Conservation (phyloP, 257 asterid genomes). For the Henckelia pumila region DNA sequence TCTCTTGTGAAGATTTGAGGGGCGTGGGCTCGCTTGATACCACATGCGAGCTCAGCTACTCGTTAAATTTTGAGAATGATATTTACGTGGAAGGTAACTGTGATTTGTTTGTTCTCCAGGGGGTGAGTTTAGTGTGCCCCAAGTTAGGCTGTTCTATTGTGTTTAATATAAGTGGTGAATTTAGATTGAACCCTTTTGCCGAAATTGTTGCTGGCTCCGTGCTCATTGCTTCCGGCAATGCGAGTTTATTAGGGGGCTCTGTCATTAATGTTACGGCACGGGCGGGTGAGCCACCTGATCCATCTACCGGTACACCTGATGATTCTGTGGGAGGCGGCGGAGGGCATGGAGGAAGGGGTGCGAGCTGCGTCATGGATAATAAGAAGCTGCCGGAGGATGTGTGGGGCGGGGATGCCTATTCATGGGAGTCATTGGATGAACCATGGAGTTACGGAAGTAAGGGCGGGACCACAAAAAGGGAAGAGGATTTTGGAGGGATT, state of each 20-base stretch:
- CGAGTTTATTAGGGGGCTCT: conserved; percentile 45
- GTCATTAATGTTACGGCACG: conserved; percentile 59
- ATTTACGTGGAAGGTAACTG: conserved; percentile 55
- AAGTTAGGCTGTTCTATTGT: conserved; percentile 48
- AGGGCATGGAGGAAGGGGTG: conserved; percentile 90
- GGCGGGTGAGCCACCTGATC: conserved; percentile 50
- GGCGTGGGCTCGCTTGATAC: conserved; percentile 80
- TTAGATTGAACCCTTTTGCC: conserved; percentile 43
- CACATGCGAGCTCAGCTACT: conserved; percentile 71
- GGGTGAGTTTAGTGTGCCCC: conserved; percentile 56
- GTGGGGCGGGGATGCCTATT: conserved; percentile 86
- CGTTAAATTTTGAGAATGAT: conserved; percentile 56
- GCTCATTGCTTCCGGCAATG: conserved; percentile 49
- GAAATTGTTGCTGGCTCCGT: conserved; percentile 55
- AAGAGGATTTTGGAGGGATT: conserved; percentile 69
- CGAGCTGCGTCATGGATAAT: conserved; percentile 73
- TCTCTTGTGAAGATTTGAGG: conserved; percentile 53
- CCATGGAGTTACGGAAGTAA: conserved; percentile 78
- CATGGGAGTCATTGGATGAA: conserved; percentile 59
- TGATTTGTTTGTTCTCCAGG: conserved; percentile 51
- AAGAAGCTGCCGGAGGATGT: conserved; percentile 71
- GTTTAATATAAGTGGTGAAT: conserved; percentile 57
- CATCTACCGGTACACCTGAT: conserved; percentile 59
- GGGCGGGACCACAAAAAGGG: conserved; percentile 72
- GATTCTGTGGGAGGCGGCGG: conserved; percentile 73